Evolutionary conservation across 2,329 filamentous ascomycete species (phyloP).

Genomic region (Coniochaeta ligniaria): DNA sequence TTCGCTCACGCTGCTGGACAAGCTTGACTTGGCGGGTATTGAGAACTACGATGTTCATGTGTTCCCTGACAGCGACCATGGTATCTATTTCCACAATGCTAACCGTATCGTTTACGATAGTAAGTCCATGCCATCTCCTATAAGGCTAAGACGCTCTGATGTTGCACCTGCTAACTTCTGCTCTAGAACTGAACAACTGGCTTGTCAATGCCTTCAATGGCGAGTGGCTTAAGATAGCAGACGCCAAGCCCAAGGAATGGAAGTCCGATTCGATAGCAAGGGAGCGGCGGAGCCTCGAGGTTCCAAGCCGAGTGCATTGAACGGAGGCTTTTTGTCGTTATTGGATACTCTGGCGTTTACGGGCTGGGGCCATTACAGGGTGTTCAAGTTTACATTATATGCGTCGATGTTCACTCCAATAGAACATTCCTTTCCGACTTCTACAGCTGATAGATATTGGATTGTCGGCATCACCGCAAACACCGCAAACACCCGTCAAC

Average conservation of each 20-base stretch:
- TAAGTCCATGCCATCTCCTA: constrained; percentile 39
- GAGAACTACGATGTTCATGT: constrained; percentile 96
- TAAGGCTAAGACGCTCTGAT: background rate
- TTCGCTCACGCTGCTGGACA: constrained; percentile 79
- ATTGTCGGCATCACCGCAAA: no score
- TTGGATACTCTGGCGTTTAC: background rate
- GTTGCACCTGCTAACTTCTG: constrained; percentile 21
- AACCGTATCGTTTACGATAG: constrained; percentile 89
- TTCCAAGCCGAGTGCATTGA: background rate
- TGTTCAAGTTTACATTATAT: background rate
- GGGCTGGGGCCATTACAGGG: background rate
- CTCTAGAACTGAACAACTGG: constrained; percentile 73
- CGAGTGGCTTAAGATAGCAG: constrained; percentile 66
- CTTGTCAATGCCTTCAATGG: constrained; percentile 97
- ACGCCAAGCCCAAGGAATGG: constrained; percentile 37
- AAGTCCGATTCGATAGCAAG: background rate
- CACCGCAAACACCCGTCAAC: no score
- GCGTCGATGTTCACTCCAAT: no score
- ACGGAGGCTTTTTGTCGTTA: background rate
- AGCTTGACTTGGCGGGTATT: constrained; percentile 70
- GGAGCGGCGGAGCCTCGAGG: background rate
- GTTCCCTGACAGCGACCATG: constrained; percentile 93
- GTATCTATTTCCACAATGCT: constrained; percentile 91
- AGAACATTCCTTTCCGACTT: no score
- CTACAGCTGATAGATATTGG: no score